These are phyloP conservation scores for Sclerotinia subarctica DNA, from an alignment of 2,329 filamentous ascomycete genomes.

Conservation along the genomic window DNA sequence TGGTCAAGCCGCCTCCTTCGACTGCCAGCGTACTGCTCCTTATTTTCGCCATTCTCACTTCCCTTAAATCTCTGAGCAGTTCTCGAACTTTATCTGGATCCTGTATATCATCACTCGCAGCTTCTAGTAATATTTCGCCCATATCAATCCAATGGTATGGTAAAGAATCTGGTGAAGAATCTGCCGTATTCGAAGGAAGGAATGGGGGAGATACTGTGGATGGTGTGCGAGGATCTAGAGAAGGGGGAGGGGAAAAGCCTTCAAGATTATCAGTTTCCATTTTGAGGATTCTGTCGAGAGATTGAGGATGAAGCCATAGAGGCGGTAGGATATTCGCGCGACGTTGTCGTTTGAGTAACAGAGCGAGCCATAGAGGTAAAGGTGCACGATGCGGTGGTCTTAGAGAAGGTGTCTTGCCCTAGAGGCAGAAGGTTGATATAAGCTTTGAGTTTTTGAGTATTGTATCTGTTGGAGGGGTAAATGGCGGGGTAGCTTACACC, in stretches of 20 bases:
- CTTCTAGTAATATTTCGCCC: slow-evolving; percentile 79
- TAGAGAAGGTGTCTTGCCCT: slow-evolving; percentile 77
- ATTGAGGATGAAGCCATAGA: slow-evolving; percentile 77
- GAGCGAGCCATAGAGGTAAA: slow-evolving; percentile 88
- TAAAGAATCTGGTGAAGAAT: slow-evolving; percentile 65
- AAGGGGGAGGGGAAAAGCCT: slow-evolving; percentile 75
- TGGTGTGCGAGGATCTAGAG: slow-evolving; percentile 53
- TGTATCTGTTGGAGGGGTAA: slow-evolving; percentile 25
- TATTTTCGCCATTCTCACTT: slow-evolving; percentile 88
- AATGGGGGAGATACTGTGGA: slow-evolving; percentile 66
- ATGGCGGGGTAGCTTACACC: slow-evolving; percentile 58
- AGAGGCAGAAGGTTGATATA: slow-evolving; percentile 16
- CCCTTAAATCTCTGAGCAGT: slow-evolving; percentile 75
- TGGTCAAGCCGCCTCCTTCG: slow-evolving; percentile 72
- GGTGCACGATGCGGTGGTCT: slow-evolving; percentile 76
- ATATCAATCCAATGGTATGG: slow-evolving; percentile 97
- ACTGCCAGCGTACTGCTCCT: slow-evolving; percentile 68
- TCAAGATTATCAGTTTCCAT: slow-evolving; percentile 71
- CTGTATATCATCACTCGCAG: slow-evolving; percentile 78
- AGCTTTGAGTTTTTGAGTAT: slow-evolving; percentile 38
- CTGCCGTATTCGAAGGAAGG: slow-evolving; percentile 68
- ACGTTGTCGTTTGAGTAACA: slow-evolving; percentile 90
- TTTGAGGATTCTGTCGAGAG: slow-evolving; percentile 73
- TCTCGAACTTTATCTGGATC: slow-evolving; percentile 70
- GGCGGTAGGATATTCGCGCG: slow-evolving; percentile 91